phyloP scores from a whole-genome alignment of 2,329 filamentous ascomycete species.

The Penicillium hordei region DNA sequence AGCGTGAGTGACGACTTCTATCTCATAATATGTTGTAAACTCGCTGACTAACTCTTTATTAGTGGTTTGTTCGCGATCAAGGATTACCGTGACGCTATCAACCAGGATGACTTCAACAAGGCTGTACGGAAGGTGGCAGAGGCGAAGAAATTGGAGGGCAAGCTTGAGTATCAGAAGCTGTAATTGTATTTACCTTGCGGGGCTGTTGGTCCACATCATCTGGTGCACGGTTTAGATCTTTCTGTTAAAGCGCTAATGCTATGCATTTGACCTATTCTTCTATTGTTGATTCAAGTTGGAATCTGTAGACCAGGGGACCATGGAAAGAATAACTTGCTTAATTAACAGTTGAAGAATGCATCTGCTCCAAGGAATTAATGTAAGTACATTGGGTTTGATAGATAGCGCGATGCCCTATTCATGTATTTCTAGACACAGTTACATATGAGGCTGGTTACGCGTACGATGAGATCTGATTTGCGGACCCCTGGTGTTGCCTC shows the following conservation, averaged over 20 bases:
- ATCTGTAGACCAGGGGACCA: not conserved
- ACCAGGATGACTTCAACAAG: conserved; percentile 99
- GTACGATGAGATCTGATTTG: conserved; percentile 6
- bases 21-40: not conserved
- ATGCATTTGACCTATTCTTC: conserved; percentile 9
- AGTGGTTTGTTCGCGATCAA: conserved; percentile 97
- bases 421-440: not conserved
- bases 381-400: not conserved
- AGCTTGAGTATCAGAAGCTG: conserved; percentile 91
- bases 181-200: conserved; percentile 26
- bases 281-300: not conserved
- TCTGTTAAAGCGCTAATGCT: conserved; percentile 15
- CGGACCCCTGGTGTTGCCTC: not conserved
- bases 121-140: conserved; percentile 96
- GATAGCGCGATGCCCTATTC: not conserved
- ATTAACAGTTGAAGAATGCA: not conserved
- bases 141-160: conserved; percentile 97
- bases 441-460: conserved; percentile 1
- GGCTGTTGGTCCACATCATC: conserved; percentile 8
- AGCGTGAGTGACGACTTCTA: conserved; percentile 65
- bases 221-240: conserved; percentile 12
- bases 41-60: conserved; percentile 20
- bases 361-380: not conserved
- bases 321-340: not conserved
- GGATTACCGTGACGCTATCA: conserved; percentile 92